Conservation (phyloP, 2,329 filamentous ascomycete species). For the Rosellinia necatrix region DNA sequence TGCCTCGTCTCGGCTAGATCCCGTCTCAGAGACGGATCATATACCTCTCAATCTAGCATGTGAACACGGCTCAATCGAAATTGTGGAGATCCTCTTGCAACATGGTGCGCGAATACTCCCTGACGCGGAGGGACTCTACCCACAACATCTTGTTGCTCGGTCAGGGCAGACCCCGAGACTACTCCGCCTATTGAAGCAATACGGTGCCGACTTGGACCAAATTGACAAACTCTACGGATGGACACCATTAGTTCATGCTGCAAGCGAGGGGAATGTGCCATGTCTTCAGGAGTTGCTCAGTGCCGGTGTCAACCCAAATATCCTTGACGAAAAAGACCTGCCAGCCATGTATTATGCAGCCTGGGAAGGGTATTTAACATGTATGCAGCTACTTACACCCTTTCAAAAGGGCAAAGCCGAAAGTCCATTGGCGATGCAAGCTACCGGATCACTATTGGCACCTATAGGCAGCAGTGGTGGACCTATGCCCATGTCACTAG, state of each 20-base stretch:
- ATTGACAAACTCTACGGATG: constrained; percentile 95
- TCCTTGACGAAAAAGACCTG: constrained; percentile 88
- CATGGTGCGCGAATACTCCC: constrained; percentile 82
- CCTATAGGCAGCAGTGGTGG: constrained; percentile 54
- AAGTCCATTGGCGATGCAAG: constrained; percentile 51
- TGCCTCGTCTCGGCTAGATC: constrained; percentile 82
- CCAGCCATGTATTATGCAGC: constrained; percentile 98
- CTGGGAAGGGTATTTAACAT: constrained; percentile 95
- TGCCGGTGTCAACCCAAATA: constrained; percentile 76
- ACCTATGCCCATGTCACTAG: constrained; percentile 68
- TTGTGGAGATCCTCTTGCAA: constrained; percentile 82
- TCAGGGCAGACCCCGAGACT: constrained; percentile 82
- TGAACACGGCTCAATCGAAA: constrained; percentile 84
- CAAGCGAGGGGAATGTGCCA: constrained; percentile 91
- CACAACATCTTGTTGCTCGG: constrained; percentile 93
- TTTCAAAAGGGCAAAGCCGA: constrained; percentile 51
- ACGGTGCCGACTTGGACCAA: constrained; percentile 89
- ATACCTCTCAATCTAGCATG: constrained; percentile 94
- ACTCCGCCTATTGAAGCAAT: constrained; percentile 77
- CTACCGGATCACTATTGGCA: constrained; percentile 44
- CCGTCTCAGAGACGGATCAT: constrained; percentile 84
- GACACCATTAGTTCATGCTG: constrained; percentile 95
- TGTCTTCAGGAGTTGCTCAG: constrained; percentile 83
- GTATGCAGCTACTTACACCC: constrained; percentile 83
- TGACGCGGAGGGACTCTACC: constrained; percentile 93